Evolutionary conservation across 768 basidiomycete species (phyloP).

Genomic region (Aureoboletus auriporus): DNA sequence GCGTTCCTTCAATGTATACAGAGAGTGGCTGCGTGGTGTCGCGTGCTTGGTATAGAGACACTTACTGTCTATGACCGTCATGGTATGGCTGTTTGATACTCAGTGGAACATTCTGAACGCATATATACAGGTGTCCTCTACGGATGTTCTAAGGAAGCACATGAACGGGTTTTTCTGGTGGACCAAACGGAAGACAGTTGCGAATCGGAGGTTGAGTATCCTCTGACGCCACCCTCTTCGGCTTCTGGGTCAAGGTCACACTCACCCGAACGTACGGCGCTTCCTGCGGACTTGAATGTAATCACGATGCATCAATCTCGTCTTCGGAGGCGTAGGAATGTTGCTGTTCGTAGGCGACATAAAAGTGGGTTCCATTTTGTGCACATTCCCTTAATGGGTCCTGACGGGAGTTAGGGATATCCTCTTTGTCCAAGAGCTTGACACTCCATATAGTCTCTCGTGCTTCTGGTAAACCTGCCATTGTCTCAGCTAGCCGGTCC

Average conservation of each 20-base stretch:
- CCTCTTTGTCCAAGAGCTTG: conserved; percentile 24
- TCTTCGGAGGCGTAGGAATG: conserved; percentile 20
- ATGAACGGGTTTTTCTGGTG: conserved; percentile 32
- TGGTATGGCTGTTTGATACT: conserved; percentile 43
- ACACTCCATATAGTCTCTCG: conserved; percentile 57
- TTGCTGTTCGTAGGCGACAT: conserved; percentile 21
- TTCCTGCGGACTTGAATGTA: conserved; percentile 11
- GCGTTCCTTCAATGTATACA: conserved; percentile 52
- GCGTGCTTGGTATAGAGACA: conserved; percentile 51
- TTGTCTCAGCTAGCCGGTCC: conserved; percentile 50
- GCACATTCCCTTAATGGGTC: background rate
- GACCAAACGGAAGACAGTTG: conserved; percentile 31
- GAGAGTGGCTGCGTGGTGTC: conserved; percentile 58
- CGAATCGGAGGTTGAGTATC: conserved; percentile 62
- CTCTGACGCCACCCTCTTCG: conserved; percentile 74
- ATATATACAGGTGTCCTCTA: conserved; percentile 37
- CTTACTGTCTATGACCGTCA: conserved; percentile 71
- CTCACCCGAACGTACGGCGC: conserved; percentile 42
- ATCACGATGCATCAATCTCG: conserved; percentile 18
- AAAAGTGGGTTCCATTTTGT: conserved; percentile 17
- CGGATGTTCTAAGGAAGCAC: conserved; percentile 39
- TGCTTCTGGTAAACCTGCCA: conserved; percentile 58
- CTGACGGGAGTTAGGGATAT: conserved; percentile 2
- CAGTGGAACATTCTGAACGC: conserved; percentile 4
- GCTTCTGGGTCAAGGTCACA: conserved; percentile 63